phyloP scores from a whole-genome alignment of 192 early-diverging fungal genomes.

The Gorgonomyces haynaldii region DNA sequence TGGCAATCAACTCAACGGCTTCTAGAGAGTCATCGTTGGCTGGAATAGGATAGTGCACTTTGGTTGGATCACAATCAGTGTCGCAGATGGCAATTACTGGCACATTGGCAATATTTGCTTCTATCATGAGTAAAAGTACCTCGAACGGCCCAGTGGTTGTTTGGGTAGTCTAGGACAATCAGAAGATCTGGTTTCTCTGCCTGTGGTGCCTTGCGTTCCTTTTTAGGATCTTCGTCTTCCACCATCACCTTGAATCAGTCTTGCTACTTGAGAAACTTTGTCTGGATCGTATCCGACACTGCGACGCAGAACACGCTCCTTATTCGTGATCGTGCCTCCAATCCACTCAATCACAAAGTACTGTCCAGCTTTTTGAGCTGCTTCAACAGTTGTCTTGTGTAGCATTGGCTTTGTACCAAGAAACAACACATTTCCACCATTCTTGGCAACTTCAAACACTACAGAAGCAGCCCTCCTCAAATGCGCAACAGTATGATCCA shows the following conservation, averaged over 20 bases:
- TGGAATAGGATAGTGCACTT: conserved; percentile 83
- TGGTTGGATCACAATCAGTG: conserved; percentile 77
- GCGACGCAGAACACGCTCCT: conserved; percentile 53
- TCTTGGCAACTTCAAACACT: conserved; percentile 51
- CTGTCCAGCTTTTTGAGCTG: conserved; percentile 60
- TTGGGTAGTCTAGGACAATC: conserved; percentile 69
- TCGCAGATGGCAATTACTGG: conserved; percentile 87
- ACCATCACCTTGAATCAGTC: neutral
- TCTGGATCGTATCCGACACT: conserved; percentile 14
- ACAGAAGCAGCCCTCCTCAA: conserved; percentile 73
- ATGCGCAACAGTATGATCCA: conserved; percentile 77
- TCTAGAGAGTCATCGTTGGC: conserved; percentile 85
- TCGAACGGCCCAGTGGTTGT: conserved; percentile 67
- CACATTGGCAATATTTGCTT: conserved; percentile 62
- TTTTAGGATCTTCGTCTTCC: conserved; percentile 18
- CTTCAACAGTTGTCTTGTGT: conserved; percentile 56
- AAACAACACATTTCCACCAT: conserved; percentile 78
- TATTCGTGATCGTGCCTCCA: conserved; percentile 82
- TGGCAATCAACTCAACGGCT: conserved; percentile 68
- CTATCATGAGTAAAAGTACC: conserved; percentile 13
- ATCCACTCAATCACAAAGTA: conserved; percentile 80
- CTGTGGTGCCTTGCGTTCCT: conserved; percentile 22
- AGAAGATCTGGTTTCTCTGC: conserved; percentile 66
- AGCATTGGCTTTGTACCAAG: conserved; percentile 65
- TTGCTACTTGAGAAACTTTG: neutral